phyloP scores from a whole-genome alignment of 805 yeast species.

The Candida bentonensis region DNA sequence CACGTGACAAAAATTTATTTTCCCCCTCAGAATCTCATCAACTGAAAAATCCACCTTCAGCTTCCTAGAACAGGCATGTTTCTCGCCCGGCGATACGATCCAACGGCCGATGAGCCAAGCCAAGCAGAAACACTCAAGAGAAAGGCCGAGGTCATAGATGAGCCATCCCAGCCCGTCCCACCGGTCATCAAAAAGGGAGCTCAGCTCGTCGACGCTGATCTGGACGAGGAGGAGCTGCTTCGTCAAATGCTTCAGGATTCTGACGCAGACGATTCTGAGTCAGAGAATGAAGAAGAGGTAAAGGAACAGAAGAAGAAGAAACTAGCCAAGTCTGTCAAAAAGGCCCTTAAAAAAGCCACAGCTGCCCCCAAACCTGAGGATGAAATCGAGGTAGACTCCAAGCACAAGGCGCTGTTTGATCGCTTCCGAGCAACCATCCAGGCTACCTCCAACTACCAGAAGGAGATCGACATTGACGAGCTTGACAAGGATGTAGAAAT shows the following conservation, averaged over 20 bases:
- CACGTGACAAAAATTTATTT: background rate
- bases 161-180: background rate
- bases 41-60: background rate
- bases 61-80: background rate
- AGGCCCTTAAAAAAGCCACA: background rate
- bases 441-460: slow-evolving; percentile 2
- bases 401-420: slow-evolving; percentile 37
- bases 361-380: slow-evolving; percentile 4
- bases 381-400: slow-evolving; percentile 17
- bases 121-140: background rate
- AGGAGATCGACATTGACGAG: slow-evolving; percentile 1
- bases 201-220: slow-evolving; percentile 5
- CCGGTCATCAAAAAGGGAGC: slow-evolving; percentile 6
- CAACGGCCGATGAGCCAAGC: background rate
- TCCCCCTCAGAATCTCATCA: too few relatives aligned
- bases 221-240: slow-evolving; percentile 11
- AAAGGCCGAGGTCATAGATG: background rate
- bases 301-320: slow-evolving; percentile 5
- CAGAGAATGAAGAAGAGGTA: slow-evolving; percentile 12
- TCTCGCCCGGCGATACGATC: background rate
- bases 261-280: slow-evolving; percentile 7
- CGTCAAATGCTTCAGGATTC: slow-evolving; percentile 7
- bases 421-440: slow-evolving; percentile 31
- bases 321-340: slow-evolving; percentile 1
- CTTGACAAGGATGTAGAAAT: slow-evolving; percentile 9